phyloP scores from a whole-genome alignment of 139 green algal species.

The Haematococcus lacustris region DNA sequence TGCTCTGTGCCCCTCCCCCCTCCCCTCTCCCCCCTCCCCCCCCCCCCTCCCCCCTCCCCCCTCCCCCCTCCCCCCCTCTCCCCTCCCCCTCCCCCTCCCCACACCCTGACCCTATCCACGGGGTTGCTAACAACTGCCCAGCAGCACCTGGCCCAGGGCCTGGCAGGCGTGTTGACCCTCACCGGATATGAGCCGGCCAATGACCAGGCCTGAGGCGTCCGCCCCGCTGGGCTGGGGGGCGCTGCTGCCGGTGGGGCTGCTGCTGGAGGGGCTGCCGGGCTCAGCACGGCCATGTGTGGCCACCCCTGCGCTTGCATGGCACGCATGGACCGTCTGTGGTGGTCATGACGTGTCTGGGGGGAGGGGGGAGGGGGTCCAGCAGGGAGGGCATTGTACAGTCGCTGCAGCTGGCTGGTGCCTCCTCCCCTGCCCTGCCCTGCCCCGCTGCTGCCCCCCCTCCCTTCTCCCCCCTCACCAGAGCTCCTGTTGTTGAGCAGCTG shows the following conservation, averaged over 20 bases:
- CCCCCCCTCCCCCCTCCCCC: background rate
- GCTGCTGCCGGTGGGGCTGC: slow-evolving; percentile 1
- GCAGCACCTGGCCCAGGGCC: background rate
- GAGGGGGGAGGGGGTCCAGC: too few species aligned
- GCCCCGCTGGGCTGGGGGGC: background rate
- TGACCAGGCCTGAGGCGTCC: background rate
- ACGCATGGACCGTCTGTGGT: too few species aligned
- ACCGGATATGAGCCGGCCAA: slow-evolving; percentile 1
- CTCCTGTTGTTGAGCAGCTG: slow-evolving; percentile 27
- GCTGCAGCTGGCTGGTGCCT: background rate
- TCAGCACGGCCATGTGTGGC: slow-evolving; percentile 29
- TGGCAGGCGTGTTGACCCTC: background rate
- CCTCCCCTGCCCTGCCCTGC: background rate
- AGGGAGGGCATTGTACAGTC: too few species aligned
- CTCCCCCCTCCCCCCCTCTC: background rate
- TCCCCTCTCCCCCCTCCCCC: background rate
- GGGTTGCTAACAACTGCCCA: background rate
- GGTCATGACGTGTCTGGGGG: background rate
- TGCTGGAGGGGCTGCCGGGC: background rate
- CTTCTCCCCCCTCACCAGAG: slow-evolving; percentile 5
- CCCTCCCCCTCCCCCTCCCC: background rate
- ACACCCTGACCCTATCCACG: background rate
- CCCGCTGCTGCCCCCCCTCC: background rate
- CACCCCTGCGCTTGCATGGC: slow-evolving; percentile 14
- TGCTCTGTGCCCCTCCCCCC: background rate